Evolutionary conservation across 371 early-diverging fungal species (phyloP), one percentile per base, ranked within the genome.

Genomic region (Fennellomyces sp.): DNA sequence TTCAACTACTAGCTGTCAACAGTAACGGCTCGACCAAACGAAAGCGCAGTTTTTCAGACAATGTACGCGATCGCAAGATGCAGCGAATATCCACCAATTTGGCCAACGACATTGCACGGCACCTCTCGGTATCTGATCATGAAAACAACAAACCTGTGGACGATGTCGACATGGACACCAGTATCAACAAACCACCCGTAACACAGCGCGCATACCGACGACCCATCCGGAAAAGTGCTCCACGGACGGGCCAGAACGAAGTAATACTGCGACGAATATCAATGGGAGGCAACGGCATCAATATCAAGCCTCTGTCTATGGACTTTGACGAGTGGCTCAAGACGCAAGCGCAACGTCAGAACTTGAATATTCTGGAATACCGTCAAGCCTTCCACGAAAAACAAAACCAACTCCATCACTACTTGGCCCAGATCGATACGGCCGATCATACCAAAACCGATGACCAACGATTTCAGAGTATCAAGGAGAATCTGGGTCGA

Each of bases 61-160:
- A 58, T 41, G 60, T 54, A 13, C 65, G 70, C 19, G 77, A 80
- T 50, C 63, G 75, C 12, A 80, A 80, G 52, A 57, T 73, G 63
- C 73, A 75, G 54, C 67, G 66, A n/a, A 28, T 80, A 11, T 76
- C 80, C 1, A 58, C 63, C 13, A 74, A 39, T 36, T 52, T 80
- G 21, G 80, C 77, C 27, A 76, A 80, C 23, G 75, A 80, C 39
- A 71, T 80, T 52, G 80, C 77, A 15, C 70, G 77, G 10, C 70
- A 73, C 50, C 35, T 80, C 29, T 68, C 77, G 0, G 58, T 80
- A n/a, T 56, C 60, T 1, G 73, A 64, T 53, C 38, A 45, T 23
- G 45, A 45, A 45, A 45, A 45, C n/a, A 39, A 48, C 25, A 28
- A 30, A 23, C 25, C 25, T 5, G 28, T 19, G 27, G 60, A 52